Evolutionary conservation across 495 filamentous ascomycete species (phyloP), one percentile per base, ranked within the genome.

Genomic region (Rhizodiscina lignyota): DNA sequence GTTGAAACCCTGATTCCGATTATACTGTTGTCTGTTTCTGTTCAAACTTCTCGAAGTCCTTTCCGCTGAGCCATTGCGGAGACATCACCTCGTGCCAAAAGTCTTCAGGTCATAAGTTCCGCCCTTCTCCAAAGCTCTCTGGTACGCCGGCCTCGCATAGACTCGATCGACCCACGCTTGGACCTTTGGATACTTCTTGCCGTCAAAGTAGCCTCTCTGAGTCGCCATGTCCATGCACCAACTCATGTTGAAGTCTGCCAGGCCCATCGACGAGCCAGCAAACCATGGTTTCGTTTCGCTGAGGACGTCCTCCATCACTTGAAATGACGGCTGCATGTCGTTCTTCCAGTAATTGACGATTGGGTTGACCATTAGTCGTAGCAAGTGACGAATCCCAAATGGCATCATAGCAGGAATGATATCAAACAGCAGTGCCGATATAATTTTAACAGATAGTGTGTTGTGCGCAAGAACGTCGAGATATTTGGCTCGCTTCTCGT

Each of bases 211-310:
- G 12, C 41, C 41, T 27, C 41, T 20, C 16, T 36, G 30, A 20
- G n/a, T 18, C 15, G 32, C 21, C 30, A 39, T 30, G n/a, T 44
- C 41, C 30, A 44, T 34, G 12, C 18, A 19, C 10, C 27, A 44
- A 15, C 6, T 22, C 41, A 44, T 35, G 32, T 39, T 44, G 23
- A 44, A 31, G 27, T 44, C 41, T 2, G 18, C 22, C 24, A 39
- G 32, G 4, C 41, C 41, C 12, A 40, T 16, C 16, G 35, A 22
- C 30, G 18, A 18, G 13, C 41, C 41, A 10, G 17, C 18, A 23
- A 40, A 44, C 35, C 40, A 43, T 5, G 40, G 40, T 21, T 16
- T 24, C 29, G 37, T 35, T 4, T 43, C 35, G 12, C 5, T 16
- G 15, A 43, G 21, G 15, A 20, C 35, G 19, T 43, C 35, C 23